Evolutionary conservation across 2,329 filamentous ascomycete species (phyloP).

Genomic region (Pyricularia sp.): DNA sequence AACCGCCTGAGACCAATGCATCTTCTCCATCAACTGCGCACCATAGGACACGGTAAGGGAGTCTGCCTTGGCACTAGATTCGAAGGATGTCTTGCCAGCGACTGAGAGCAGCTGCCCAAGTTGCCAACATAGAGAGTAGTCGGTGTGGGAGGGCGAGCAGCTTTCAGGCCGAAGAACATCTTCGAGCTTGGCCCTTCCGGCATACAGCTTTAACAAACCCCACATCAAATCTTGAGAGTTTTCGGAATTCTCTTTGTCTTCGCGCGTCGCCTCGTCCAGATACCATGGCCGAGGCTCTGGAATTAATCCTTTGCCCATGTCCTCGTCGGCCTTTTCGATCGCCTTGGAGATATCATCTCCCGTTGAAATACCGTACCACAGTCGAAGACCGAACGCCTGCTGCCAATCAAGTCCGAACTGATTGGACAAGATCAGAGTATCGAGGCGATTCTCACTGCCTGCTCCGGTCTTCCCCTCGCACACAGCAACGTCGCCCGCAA

Average conservation of each 20-base stretch:
- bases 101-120: slow-evolving; percentile 54
- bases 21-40: slow-evolving; percentile 27
- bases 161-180: slow-evolving; percentile 64
- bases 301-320: slow-evolving; percentile 60
- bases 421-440: slow-evolving; percentile 69
- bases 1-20: slow-evolving; percentile 55
- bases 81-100: slow-evolving; percentile 41
- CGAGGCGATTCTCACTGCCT: slow-evolving; percentile 65
- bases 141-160: slow-evolving; percentile 59
- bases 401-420: slow-evolving; percentile 85
- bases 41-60: slow-evolving; percentile 34
- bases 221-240: slow-evolving; percentile 68
- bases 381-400: slow-evolving; percentile 77
- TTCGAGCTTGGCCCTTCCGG: slow-evolving; percentile 48
- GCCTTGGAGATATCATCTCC: slow-evolving; percentile 60
- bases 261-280: slow-evolving; percentile 40
- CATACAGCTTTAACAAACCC: slow-evolving; percentile 73
- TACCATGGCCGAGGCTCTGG: slow-evolving; percentile 63
- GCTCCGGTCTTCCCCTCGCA: slow-evolving; percentile 64
- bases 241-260: slow-evolving; percentile 41
- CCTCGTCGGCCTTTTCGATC: slow-evolving; percentile 58
- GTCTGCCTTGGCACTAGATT: slow-evolving; percentile 51
- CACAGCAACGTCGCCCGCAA: slow-evolving; percentile 75
- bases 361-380: slow-evolving; percentile 71
- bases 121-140: slow-evolving; percentile 73